A percentile compares a stretch with the other conserved stretches of the same genome.
phyloP scores from a whole-genome alignment of 108 stramenopile genomes.

The Skeletonema grethae region DNA sequence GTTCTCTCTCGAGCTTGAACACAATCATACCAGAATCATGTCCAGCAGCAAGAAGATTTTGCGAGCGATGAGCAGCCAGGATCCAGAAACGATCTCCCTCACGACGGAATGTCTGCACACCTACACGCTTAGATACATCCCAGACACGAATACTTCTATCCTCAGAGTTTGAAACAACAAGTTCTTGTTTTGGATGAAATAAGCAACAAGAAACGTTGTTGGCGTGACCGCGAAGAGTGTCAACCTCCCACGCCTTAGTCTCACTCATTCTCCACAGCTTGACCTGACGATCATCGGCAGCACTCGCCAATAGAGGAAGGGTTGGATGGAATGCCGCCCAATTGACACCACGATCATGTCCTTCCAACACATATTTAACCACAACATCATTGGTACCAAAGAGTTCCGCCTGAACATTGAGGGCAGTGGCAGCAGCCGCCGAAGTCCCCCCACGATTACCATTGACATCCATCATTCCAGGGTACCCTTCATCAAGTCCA shows the following conservation, averaged over 20 bases:
- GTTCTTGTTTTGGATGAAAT: constrained; percentile 98
- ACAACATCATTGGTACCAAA: constrained; percentile 99
- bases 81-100: constrained; percentile 99
- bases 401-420: constrained; percentile 96
- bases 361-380: constrained; percentile 99
- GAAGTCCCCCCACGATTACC: constrained; percentile 28
- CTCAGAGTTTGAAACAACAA: constrained; percentile 97
- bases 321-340: constrained; percentile 99
- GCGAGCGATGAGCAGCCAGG: constrained; percentile 89
- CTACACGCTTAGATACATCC: constrained; percentile 97
- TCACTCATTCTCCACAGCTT: constrained; percentile 99
- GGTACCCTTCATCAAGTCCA: constrained; percentile 43
- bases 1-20: constrained; percentile 98
- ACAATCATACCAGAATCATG: constrained; percentile 99
- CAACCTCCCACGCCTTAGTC: constrained; percentile 99
- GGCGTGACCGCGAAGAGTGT: constrained; percentile 98
- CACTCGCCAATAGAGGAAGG: constrained; percentile 94
- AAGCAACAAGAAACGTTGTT: constrained; percentile 99
- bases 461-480: constrained; percentile 46
- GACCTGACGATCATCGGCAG: constrained; percentile 99
- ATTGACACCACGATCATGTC: constrained; percentile 99
- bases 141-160: constrained; percentile 98
- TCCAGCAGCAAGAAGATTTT: constrained; percentile 98
- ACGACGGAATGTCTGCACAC: constrained; percentile 98
- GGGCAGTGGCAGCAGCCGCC: constrained; percentile 61